Base-by-base conservation (phyloP, 2,329 filamentous ascomycete species). In the Periconia digitata region DNA sequence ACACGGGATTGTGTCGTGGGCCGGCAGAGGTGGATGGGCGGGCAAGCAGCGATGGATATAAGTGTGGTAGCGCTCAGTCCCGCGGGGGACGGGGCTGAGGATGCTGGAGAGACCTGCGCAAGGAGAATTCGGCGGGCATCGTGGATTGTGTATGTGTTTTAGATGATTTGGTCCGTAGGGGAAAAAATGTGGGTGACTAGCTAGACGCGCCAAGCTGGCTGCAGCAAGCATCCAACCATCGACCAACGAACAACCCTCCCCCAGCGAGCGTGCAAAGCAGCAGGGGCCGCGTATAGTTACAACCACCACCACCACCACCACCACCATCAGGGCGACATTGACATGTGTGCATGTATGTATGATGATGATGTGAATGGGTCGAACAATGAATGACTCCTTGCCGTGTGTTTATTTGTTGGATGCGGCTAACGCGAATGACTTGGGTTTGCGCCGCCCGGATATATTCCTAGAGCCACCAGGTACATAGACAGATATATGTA, bases 71-170 rank as follows among this genome's bases (percentile, higher is more conserved):
- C 58, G 64, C 66, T 78, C 76, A 78, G 71, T 74, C 74, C 74
- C 74, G 72, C 70, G 74, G 74, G 68, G 71, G 73, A 74, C 74
- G 73, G 72, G 73, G 72, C 72, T 75, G 75, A 72, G 72, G 72
- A 71, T 67, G 69, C 59, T 71, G 63, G 64, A 69, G 59, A 59
- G 70, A 69, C 72, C 72, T 74, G 65, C 55, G 61, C 61, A 70
- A 66, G 66, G 63, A 60, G 62, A 66, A 66, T 66, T 63, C 62
- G 64, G 57, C 53, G 59, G 56, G 59, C 66, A 70, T 71, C 67
- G 67, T 71, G 65, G 60, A 64, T 67, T 57, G 60, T 54, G 62
- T 57, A 60, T 60, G 61, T 67, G 62, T 63, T 67, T 66, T 66
- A 67, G 61, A 58, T 60, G 56, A 53, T 62, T 54, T 45, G 55